Evolutionary conservation across 768 basidiomycete genomes (phyloP), one percentile per base, ranked within the genome.

Genomic region (Auriscalpium microsporum): DNA sequence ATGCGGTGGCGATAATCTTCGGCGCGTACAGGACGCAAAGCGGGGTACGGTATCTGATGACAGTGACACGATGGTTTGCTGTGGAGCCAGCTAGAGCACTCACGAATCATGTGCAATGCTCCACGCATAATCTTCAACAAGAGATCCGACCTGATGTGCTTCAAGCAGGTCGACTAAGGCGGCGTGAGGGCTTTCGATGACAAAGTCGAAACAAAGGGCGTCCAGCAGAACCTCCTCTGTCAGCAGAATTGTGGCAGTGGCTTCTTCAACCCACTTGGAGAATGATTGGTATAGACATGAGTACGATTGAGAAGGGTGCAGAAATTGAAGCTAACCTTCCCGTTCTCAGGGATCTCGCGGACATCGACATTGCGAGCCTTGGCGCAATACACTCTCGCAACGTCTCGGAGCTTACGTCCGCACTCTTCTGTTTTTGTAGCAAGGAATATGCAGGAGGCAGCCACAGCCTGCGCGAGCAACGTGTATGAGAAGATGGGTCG

Each of bases 381-480:
- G 37, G 86, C 78, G 63, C 82, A 80, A 61, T 79, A 84, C 10
- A 92, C 79, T 59, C 79, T 78, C 9, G 90, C 87, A 23, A 92
- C 87, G 63, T 93, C 90, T n/a, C 86, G 77, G 13, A 93, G 77
- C 65, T 92, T 93, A 51, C 90, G 76, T 36, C 87, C 87, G 61
- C 87, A 91, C 69, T 93, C 90, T 67, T 93, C 90, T 1, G 89
- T 92, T 68, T 93, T 93, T n/a, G 90, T 90, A 0, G 90, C 87
- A 56, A 93, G 78, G 64, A 93, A 93, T 57, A 93, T 82, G 67
- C 89, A 92, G 4, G 90, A 78, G 11, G 87, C 90, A 33, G 91
- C 90, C 44, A 90, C 84, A 61, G 90, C 84, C 90, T 93, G 54
- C 49, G 48, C 58, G 28, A 4, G 28, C 28, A 28, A 28, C 2